phyloP scores from a whole-genome alignment of 1,139 yeast genomes.

The Diutina ranongensis region DNA sequence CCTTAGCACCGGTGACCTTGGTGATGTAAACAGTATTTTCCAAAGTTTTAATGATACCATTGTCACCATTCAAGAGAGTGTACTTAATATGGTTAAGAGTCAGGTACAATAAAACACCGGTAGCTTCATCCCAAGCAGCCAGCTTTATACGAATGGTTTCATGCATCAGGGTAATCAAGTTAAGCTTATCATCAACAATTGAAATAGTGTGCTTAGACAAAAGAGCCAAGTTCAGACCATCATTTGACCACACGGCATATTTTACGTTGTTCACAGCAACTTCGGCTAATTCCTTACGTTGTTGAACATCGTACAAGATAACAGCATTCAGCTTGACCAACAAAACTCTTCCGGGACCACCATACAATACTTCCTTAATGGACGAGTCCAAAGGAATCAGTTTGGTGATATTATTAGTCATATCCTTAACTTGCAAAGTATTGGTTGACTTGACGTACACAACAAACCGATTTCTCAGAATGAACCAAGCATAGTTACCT shows the following conservation, averaged over 20 bases:
- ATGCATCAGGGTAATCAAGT: conserved; percentile 75
- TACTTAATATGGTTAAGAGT: conserved; percentile 95
- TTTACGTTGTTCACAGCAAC: conserved; percentile 70
- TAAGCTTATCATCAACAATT: conserved; percentile 70
- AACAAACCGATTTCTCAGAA: conserved; percentile 90
- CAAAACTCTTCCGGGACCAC: conserved; percentile 77
- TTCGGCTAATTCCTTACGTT: conserved; percentile 67
- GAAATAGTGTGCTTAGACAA: conserved; percentile 90
- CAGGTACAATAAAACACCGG: conserved; percentile 78
- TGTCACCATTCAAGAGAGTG: conserved; percentile 86
- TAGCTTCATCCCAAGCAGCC: conserved; percentile 93
- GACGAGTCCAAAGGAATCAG: conserved; percentile 63
- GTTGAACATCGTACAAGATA: conserved; percentile 84
- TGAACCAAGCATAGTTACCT: conserved; percentile 79
- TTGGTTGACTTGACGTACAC: conserved; percentile 57
- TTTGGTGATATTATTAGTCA: conserved; percentile 73
- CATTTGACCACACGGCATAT: conserved; percentile 81
- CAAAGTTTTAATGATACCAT: conserved; percentile 85
- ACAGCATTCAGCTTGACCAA: conserved; percentile 65
- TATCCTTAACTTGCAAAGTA: conserved; percentile 70
- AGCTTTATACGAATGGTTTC: conserved; percentile 95
- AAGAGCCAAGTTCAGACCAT: conserved; percentile 80
- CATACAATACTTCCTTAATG: conserved; percentile 62
- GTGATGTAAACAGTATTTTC: conserved; percentile 84
- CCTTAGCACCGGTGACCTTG: conserved; percentile 57